These are phyloP conservation scores for Kuraishia ogatae DNA, from an alignment of 805 yeast genomes.

Conservation along the genomic window DNA sequence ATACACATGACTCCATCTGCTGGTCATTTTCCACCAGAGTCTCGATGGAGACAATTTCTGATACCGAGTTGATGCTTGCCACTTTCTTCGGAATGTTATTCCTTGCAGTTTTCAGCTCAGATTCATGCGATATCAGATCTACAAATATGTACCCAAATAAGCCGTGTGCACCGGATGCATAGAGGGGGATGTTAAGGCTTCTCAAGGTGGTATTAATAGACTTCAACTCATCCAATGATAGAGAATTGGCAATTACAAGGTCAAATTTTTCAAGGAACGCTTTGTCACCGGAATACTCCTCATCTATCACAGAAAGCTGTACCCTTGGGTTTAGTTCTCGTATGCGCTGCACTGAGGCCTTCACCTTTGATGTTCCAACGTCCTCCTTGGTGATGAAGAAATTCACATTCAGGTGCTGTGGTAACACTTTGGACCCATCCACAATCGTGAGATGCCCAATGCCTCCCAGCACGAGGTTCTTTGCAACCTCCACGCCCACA, in stretches of 20 bases:
- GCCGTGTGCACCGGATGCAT: slow-evolving; percentile 65
- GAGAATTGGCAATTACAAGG: slow-evolving; percentile 69
- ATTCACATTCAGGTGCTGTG: slow-evolving; percentile 63
- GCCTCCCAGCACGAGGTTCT: slow-evolving; percentile 84
- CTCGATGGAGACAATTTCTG: slow-evolving; percentile 32
- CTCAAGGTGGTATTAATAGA: slow-evolving; percentile 52
- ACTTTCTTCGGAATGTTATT: slow-evolving; percentile 38
- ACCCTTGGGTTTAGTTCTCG: slow-evolving; percentile 79
- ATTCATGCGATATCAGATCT: slow-evolving; percentile 62
- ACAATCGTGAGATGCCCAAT: slow-evolving; percentile 67
- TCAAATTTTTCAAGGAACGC: slow-evolving; percentile 37
- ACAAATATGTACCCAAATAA: slow-evolving; percentile 74
- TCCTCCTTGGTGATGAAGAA: slow-evolving; percentile 56
- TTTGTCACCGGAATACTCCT: slow-evolving; percentile 12
- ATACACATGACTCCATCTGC: slow-evolving; percentile 25
- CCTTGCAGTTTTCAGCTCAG: slow-evolving; percentile 42
- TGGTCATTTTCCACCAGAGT: slow-evolving; percentile 27
- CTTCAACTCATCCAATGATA: slow-evolving; percentile 30
- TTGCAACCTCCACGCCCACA: slow-evolving; percentile 72
- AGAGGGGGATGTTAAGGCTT: slow-evolving; percentile 50
- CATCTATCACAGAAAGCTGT: slow-evolving; percentile 34
- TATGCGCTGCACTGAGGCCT: slow-evolving; percentile 46
- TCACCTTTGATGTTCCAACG: slow-evolving; percentile 48
- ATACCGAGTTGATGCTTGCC: slow-evolving; percentile 36
- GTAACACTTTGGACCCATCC: slow-evolving; percentile 46